These are phyloP conservation scores for Pseudogymnoascus sp. DNA, from an alignment of 2,329 filamentous ascomycete species.

Conservation along the genomic window DNA sequence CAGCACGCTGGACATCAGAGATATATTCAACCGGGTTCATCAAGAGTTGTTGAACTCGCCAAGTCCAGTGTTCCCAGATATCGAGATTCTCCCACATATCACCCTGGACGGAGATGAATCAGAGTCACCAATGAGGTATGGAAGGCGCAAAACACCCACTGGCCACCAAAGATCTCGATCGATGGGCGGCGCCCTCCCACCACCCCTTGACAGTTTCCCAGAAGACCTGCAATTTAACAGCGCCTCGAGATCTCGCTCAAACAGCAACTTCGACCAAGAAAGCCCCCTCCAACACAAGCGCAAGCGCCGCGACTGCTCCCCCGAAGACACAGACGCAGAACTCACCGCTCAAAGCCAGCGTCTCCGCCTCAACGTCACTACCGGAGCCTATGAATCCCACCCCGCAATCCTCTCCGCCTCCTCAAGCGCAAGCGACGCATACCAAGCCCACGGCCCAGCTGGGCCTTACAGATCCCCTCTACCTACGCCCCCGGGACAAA, in stretches of 20 bases:
- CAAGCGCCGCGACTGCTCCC: background rate
- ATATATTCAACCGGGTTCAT: conserved; percentile 32
- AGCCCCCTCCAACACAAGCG: background rate
- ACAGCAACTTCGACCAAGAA: background rate
- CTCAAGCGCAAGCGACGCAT: background rate
- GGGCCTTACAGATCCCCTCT: background rate
- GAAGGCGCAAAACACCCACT: conserved; percentile 17
- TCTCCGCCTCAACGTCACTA: background rate
- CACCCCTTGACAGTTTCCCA: background rate
- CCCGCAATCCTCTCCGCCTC: background rate
- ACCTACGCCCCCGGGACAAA: background rate
- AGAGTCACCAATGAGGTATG: conserved; percentile 25
- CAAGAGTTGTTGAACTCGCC: conserved; percentile 29
- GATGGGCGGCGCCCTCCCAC: conserved; percentile 17
- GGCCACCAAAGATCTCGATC: conserved; percentile 28
- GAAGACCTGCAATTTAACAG: background rate
- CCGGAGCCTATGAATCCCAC: background rate
- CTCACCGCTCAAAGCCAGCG: background rate
- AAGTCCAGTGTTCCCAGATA: conserved; percentile 32
- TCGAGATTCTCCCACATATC: conserved; percentile 34
- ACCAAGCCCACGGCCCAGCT: background rate
- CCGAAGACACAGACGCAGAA: background rate
- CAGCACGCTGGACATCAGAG: conserved; percentile 29
- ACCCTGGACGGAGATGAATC: conserved; percentile 23
- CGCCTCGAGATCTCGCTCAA: background rate